These are phyloP conservation scores for Colletotrichum trifolii DNA, from an alignment of 2,329 filamentous ascomycete genomes.

Conservation along the genomic window DNA sequence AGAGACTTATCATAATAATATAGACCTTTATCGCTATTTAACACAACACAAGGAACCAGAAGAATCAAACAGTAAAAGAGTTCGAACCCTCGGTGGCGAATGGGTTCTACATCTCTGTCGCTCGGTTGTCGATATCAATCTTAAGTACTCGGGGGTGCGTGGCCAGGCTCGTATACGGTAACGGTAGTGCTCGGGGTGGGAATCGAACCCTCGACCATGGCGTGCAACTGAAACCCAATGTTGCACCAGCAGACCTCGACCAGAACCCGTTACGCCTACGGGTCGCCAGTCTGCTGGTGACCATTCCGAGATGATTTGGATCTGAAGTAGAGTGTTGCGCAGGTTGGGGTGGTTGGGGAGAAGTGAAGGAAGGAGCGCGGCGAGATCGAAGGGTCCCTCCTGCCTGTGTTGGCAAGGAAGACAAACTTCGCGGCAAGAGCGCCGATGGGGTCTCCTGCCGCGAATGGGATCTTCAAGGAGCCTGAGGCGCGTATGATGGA, in stretches of 20 bases:
- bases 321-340: neutral
- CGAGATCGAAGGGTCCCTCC: neutral
- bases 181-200: too few species aligned
- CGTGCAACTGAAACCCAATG: too few species aligned
- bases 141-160: too few species aligned
- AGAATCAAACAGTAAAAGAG: neutral
- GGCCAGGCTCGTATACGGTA: neutral
- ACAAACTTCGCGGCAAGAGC: too few species aligned
- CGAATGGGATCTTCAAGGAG: neutral
- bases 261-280: neutral
- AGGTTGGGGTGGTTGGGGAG: neutral
- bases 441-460: too few species aligned
- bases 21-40: neutral
- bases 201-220: too few species aligned
- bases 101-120: slow-evolving; percentile 2
- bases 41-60: neutral
- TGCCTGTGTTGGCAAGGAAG: neutral
- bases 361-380: neutral
- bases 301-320: neutral
- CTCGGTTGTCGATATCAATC: neutral
- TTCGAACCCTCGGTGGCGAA: neutral
- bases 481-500: neutral
- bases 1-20: too few species aligned
- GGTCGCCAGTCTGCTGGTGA: neutral
- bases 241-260: neutral